These are phyloP conservation scores for Hypoxylon sp. DNA, from an alignment of 2,329 filamentous ascomycete genomes.

Conservation along the genomic window DNA sequence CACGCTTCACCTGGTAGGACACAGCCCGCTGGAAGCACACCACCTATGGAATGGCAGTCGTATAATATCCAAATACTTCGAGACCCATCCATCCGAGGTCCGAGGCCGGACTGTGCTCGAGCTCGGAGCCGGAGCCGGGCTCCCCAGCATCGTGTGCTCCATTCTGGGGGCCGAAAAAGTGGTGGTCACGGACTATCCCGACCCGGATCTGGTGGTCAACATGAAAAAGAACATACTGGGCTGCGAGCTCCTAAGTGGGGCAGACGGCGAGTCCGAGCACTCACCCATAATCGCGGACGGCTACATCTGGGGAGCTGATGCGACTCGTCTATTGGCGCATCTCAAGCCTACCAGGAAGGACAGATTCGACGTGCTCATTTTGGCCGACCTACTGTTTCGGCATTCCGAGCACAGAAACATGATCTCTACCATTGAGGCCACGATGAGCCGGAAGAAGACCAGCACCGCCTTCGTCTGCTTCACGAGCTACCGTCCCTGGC, in stretches of 20 bases:
- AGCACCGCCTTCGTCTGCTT: conserved; percentile 88
- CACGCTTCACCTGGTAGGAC: conserved; percentile 82
- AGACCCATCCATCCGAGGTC: conserved; percentile 75
- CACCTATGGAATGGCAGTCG: conserved; percentile 91
- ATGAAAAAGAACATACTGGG: conserved; percentile 80
- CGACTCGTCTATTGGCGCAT: conserved; percentile 68
- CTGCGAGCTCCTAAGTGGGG: conserved; percentile 57
- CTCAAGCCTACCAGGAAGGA: conserved; percentile 57
- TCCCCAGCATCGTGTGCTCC: conserved; percentile 83
- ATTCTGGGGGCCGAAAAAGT: conserved; percentile 76
- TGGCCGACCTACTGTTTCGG: conserved; percentile 92
- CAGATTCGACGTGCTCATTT: conserved; percentile 83
- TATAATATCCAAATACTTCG: conserved; percentile 81
- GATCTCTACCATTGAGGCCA: conserved; percentile 76
- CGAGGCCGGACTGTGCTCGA: conserved; percentile 80
- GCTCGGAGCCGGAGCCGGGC: conserved; percentile 87
- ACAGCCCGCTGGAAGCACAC: conserved; percentile 91
- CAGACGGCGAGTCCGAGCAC: conserved; percentile 45
- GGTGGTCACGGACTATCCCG: conserved; percentile 90
- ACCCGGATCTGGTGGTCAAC: conserved; percentile 83
- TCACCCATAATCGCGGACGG: conserved; percentile 70
- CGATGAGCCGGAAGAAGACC: conserved; percentile 67
- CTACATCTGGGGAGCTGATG: conserved; percentile 84
- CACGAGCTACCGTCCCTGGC: conserved; percentile 92
- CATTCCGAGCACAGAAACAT: conserved; percentile 88